phyloP scores from a whole-genome alignment of 2,329 filamentous ascomycete species.

The Thyridium curvatum region DNA sequence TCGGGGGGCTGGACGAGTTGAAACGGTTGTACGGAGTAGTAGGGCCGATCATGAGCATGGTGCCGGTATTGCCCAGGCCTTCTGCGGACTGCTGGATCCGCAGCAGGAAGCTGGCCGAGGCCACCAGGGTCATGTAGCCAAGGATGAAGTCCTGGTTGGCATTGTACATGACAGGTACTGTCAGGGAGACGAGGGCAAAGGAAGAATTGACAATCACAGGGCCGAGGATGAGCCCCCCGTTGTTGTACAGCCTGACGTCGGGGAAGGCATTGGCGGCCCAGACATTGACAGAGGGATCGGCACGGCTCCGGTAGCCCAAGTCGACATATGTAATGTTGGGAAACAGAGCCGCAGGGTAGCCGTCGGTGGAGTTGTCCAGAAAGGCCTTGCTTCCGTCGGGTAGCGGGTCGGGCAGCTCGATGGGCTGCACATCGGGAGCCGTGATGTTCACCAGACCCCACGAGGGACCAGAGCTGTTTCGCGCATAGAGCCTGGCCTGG shows the following conservation, averaged over 20 bases:
- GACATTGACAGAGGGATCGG: conserved; percentile 31
- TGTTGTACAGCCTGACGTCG: conserved; percentile 40
- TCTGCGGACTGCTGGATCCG: conserved; percentile 57
- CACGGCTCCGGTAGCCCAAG: conserved; percentile 31
- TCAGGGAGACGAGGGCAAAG: conserved; percentile 74
- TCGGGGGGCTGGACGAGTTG: conserved; percentile 33
- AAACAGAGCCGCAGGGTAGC: conserved; percentile 67
- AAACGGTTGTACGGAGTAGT: conserved; percentile 61
- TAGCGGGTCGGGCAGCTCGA: conserved; percentile 56
- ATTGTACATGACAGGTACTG: conserved; percentile 70
- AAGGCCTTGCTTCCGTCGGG: conserved; percentile 51
- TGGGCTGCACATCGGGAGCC: conserved; percentile 34
- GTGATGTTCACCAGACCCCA: conserved; percentile 61
- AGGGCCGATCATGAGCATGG: conserved; percentile 66
- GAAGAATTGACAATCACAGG: conserved; percentile 67
- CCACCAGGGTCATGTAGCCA: conserved; percentile 79
- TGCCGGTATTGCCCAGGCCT: conserved; percentile 64
- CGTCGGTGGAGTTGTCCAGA: conserved; percentile 56
- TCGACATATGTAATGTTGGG: conserved; percentile 68
- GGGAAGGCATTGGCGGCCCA: conserved; percentile 43
- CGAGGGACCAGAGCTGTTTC: conserved; percentile 52
- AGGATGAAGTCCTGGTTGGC: conserved; percentile 55
- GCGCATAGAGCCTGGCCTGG: conserved; percentile 69
- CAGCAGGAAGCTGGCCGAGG: conserved; percentile 60
- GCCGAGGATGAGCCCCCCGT: conserved; percentile 64